phyloP scores from a whole-genome alignment of 225 moss, liverwort and hornwort species.

The Marchantia paleacea region DNA sequence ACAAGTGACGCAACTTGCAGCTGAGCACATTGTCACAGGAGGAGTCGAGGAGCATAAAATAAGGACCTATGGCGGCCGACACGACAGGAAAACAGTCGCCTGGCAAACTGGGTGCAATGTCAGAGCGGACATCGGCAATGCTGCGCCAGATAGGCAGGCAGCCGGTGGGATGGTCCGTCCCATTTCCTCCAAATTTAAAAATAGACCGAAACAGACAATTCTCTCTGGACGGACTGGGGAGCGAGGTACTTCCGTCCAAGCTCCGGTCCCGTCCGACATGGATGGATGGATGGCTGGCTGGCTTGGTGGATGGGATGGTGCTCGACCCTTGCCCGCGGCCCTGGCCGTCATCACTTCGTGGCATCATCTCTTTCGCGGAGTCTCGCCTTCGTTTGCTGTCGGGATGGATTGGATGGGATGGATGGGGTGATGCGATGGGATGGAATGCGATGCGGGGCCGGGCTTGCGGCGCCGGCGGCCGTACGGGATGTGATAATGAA shows the following conservation, averaged over 20 bases:
- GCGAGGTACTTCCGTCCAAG: background rate
- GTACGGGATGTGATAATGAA: constrained; percentile 10
- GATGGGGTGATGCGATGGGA: background rate
- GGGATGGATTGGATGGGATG: background rate
- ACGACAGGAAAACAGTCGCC: background rate
- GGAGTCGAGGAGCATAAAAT: background rate
- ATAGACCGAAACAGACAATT: background rate
- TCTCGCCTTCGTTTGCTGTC: constrained; percentile 5
- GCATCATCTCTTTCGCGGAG: background rate
- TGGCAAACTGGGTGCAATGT: constrained; percentile 2
- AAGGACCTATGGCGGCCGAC: constrained; percentile 16
- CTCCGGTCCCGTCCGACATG: background rate
- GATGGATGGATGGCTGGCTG: background rate
- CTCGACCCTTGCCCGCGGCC: background rate
- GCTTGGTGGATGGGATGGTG: background rate
- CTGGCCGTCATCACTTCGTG: background rate
- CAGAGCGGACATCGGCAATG: constrained; percentile 17
- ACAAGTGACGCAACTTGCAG: constrained; percentile 17
- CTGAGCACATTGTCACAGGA: constrained; percentile 2
- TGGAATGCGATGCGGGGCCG: background rate
- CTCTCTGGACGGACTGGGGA: background rate
- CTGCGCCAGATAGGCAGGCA: constrained; percentile 20
- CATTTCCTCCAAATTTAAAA: background rate
- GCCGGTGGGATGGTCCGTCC: constrained; percentile 20
- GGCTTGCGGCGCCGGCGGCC: constrained; percentile 20